Evolutionary conservation across 2,329 filamentous ascomycete genomes (phyloP).

Genomic region (Aspergillus tamarii): DNA sequence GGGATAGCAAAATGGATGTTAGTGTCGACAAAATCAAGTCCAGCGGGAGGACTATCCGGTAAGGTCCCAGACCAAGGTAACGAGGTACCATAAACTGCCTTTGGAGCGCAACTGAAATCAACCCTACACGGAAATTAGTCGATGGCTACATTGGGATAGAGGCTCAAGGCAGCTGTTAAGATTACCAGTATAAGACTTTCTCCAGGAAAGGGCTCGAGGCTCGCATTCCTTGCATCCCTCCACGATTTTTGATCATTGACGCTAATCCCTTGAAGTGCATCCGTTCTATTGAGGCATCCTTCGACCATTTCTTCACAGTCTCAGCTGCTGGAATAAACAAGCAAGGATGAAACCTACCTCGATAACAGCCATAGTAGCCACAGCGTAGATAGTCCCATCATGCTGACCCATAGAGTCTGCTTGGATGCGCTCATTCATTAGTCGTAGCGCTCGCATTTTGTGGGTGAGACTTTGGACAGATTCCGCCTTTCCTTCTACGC

Average conservation of each 20-base stretch:
- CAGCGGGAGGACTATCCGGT: slow-evolving; percentile 27
- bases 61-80: slow-evolving; percentile 34
- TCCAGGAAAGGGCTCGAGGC: slow-evolving; percentile 32
- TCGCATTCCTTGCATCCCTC: slow-evolving; percentile 35
- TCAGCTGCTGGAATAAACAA: slow-evolving; percentile 15
- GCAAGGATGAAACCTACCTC: slow-evolving; percentile 27
- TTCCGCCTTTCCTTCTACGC: slow-evolving; percentile 34
- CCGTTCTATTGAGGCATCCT: slow-evolving; percentile 33
- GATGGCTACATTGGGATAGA: background rate
- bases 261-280: slow-evolving; percentile 34
- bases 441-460: slow-evolving; percentile 35
- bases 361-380: slow-evolving; percentile 38
- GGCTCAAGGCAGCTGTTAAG: background rate
- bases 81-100: slow-evolving; percentile 32
- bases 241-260: slow-evolving; percentile 32
- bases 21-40: slow-evolving; percentile 28
- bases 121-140: slow-evolving; percentile 27
- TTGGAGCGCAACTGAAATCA: slow-evolving; percentile 35
- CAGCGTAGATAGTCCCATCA: slow-evolving; percentile 36
- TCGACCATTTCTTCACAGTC: slow-evolving; percentile 37
- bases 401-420: slow-evolving; percentile 26
- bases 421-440: slow-evolving; percentile 35
- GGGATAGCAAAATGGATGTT: slow-evolving; percentile 24
- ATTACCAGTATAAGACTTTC: slow-evolving; percentile 38
- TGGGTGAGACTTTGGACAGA: slow-evolving; percentile 38